Percentiles rank a stretch among this genome's conserved stretches.
phyloP scores from a whole-genome alignment of 2,329 filamentous ascomycete genomes.

The Sporothrix dimorphospora region DNA sequence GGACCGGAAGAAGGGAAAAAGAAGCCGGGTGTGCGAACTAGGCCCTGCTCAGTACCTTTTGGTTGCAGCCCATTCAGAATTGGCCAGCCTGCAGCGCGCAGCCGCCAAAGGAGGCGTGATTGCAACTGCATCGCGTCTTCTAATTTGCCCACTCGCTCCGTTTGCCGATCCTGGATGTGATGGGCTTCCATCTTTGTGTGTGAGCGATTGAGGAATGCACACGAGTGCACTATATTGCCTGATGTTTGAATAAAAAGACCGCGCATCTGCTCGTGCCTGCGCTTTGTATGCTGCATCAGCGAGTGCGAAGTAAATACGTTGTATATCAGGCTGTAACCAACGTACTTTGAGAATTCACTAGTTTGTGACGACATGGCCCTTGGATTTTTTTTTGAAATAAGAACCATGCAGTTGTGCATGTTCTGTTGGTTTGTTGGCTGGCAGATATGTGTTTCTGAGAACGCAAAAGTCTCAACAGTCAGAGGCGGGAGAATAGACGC shows the following conservation, averaged over 20 bases:
- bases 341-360: too few species aligned
- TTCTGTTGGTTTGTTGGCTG: not conserved
- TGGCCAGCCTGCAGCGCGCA: not conserved
- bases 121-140: not conserved
- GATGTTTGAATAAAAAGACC: too few species aligned
- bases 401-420: not conserved
- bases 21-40: not conserved
- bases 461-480: not conserved
- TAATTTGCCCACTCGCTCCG: not conserved
- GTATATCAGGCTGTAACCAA: too few species aligned
- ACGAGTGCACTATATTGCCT: too few species aligned
- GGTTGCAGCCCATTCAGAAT: not conserved
- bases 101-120: slow-evolving; percentile 9
- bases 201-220: too few species aligned
- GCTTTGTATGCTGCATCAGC: too few species aligned
- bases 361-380: not conserved
- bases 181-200: not conserved
- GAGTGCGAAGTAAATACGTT: too few species aligned
- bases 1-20: not conserved
- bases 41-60: not conserved
- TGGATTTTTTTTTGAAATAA: not conserved
- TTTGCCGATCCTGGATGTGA: not conserved
- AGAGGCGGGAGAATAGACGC: slow-evolving; percentile 7
- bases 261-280: too few species aligned
- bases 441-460: not conserved